Base-by-base conservation (phyloP, 2,329 filamentous ascomycete genomes). In the Huntiella moniliformis region DNA sequence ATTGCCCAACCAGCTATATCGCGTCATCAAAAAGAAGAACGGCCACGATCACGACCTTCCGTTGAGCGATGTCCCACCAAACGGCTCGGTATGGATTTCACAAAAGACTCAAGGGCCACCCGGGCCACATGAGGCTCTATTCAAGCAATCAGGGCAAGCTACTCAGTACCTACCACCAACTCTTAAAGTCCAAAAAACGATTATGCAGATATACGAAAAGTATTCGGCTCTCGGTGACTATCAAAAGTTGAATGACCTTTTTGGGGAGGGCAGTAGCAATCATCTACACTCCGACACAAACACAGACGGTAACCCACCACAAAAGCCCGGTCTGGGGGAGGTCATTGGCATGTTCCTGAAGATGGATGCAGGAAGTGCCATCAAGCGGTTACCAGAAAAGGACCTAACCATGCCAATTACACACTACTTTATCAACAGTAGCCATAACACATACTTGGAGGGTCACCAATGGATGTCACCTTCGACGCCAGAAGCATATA, bases 351-450 rank as follows among this genome's bases (percentile, higher is more conserved):
- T 45, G 35, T 49, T 49, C 17, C 38, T 49, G 18, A 33, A 17
- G 31, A 49, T 49, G 38, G 38, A 49, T n/a, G 22, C 32, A 8
- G 42, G 47, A 4, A 58, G 66, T 31, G 69, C 70, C 3, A 53
- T 62, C 15, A 60, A 62, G 16, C 58, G 62, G 5, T 48, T 60
- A 16, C 54, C 63, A 28, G 55, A 62, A 51, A 67, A 73, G 48
- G 79, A 86, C 56, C 58, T 76, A 31, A 71, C 70, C 0, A 73
- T 71, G 44, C 82, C 84, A 3, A 68, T 93, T 48, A 83, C 80
- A 40, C 85, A 92, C 58, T 95, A 95, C 64, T 95, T 85, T 60
- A 87, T 95, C 58, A 93, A 80, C 51, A 92, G 84, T 53, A 94
- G 85, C 57, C 87, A 95, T 65, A 95, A 95, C 58, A 95, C 87